phyloP scores from a whole-genome alignment of 176 grass and related monocot species.

The Eleusine indica region DNA sequence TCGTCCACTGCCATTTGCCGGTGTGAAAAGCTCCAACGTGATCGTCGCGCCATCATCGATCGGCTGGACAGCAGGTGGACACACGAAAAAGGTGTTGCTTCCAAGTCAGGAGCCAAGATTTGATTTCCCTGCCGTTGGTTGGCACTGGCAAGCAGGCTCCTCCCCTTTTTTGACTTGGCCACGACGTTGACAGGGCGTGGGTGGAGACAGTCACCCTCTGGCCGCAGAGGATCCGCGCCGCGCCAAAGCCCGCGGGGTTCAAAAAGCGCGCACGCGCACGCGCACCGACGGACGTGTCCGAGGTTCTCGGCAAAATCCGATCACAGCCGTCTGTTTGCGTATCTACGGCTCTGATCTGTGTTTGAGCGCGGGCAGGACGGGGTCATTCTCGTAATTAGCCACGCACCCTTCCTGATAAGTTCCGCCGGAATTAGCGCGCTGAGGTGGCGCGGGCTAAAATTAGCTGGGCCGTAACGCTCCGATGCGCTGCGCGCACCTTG shows the following conservation, averaged over 20 bases:
- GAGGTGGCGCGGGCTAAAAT: constrained; percentile 16
- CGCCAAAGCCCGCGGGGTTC: constrained; percentile 2
- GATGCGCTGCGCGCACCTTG: not conserved
- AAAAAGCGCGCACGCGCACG: not conserved
- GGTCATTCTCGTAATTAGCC: not conserved
- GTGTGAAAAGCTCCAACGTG: not conserved
- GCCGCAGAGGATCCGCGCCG: constrained; percentile 24
- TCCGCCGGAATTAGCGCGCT: not conserved
- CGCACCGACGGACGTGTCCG: not conserved
- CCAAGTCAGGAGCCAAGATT: not conserved
- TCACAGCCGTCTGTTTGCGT: not conserved
- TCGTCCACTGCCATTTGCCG: not conserved
- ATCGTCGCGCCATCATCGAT: too few species aligned
- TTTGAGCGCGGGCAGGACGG: too few species aligned
- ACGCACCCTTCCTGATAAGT: too few species aligned
- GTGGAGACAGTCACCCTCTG: too few species aligned
- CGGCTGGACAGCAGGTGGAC: not conserved
- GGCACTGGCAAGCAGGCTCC: not conserved
- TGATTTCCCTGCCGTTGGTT: not conserved
- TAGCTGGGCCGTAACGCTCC: not conserved
- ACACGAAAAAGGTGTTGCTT: not conserved
- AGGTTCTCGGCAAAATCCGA: fast-evolving
- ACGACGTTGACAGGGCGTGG: not conserved
- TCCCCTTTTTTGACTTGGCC: constrained; percentile 18
- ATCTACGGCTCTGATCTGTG: fast-evolving